Conservation (phyloP, 2,329 filamentous ascomycete species). For the Colletotrichum theobromicola region DNA sequence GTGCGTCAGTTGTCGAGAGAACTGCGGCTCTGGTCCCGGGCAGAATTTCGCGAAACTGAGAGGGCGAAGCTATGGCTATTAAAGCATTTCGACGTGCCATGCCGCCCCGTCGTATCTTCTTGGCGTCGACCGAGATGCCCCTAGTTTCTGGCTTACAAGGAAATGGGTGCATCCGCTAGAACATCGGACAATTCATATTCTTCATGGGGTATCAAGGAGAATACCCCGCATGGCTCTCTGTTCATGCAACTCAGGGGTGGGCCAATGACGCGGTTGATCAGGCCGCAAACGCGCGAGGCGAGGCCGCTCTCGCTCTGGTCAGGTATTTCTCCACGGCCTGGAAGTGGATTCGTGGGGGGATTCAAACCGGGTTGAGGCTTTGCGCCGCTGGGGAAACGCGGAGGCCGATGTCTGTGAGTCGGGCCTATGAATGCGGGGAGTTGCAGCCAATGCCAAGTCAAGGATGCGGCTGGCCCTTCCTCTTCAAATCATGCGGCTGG, state of each 20-base stretch:
- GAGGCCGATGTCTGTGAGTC: background rate
- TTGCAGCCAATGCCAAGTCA: background rate
- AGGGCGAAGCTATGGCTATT: background rate
- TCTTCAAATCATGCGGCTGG: accelerated
- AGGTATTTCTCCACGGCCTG: background rate
- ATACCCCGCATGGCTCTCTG: background rate
- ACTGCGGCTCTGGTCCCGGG: background rate
- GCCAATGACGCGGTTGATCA: background rate
- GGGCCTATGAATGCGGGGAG: background rate
- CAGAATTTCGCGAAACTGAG: background rate
- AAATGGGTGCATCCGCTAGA: background rate
- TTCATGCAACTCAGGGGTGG: background rate
- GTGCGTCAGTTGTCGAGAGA: background rate
- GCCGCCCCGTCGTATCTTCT: background rate
- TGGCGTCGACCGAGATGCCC: background rate
- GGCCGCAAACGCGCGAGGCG: background rate
- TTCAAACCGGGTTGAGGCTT: background rate
- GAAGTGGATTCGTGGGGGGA: background rate
- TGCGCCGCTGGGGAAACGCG: background rate
- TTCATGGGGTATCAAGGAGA: background rate
- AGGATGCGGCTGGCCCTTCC: background rate
- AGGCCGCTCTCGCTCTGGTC: background rate
- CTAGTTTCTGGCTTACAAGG: background rate
- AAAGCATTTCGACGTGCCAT: background rate
- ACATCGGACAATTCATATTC: background rate